Percentiles rank a stretch among this genome's conserved stretches.
Conservation (phyloP, 2,329 filamentous ascomycete species). For the Pezicula rhizophila region DNA sequence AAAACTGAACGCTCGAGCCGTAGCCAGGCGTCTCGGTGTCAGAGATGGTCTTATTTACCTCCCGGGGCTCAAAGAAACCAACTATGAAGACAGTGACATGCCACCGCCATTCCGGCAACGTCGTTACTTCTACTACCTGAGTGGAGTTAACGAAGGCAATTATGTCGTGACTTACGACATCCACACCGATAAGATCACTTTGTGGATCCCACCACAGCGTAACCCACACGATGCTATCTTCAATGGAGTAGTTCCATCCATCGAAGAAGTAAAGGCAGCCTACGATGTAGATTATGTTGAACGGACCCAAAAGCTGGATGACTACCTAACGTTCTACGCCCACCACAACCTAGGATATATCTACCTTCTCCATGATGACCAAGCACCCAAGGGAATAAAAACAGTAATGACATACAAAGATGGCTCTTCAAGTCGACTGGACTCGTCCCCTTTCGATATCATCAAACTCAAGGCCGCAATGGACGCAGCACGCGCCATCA, state of each 20-base stretch:
- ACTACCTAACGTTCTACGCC: constrained; percentile 42
- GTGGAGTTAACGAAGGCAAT: constrained; percentile 46
- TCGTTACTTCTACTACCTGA: constrained; percentile 57
- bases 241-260: constrained; percentile 54
- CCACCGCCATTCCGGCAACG: constrained; percentile 49
- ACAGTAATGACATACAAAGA: background rate
- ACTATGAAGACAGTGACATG: constrained; percentile 54
- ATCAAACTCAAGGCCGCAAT: constrained; percentile 61
- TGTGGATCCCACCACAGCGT: constrained; percentile 65
- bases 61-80: constrained; percentile 40
- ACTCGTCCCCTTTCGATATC: constrained; percentile 36
- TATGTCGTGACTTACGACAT: constrained; percentile 54
- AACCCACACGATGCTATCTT: constrained; percentile 57
- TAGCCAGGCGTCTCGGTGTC: constrained; percentile 35
- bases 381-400: constrained; percentile 22
- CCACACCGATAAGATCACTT: constrained; percentile 53
- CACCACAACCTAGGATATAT: constrained; percentile 32
- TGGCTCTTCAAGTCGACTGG: constrained; percentile 3
- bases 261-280: constrained; percentile 52
- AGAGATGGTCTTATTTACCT: constrained; percentile 50
- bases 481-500: constrained; percentile 73
- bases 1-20: constrained; percentile 41
- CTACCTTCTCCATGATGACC: constrained; percentile 39
- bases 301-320: constrained; percentile 44
- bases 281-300: constrained; percentile 69